Evolutionary conservation across 768 basidiomycete species (phyloP), one percentile per base, ranked within the genome.

Genomic region (Brasilioporus rufonigricans): DNA sequence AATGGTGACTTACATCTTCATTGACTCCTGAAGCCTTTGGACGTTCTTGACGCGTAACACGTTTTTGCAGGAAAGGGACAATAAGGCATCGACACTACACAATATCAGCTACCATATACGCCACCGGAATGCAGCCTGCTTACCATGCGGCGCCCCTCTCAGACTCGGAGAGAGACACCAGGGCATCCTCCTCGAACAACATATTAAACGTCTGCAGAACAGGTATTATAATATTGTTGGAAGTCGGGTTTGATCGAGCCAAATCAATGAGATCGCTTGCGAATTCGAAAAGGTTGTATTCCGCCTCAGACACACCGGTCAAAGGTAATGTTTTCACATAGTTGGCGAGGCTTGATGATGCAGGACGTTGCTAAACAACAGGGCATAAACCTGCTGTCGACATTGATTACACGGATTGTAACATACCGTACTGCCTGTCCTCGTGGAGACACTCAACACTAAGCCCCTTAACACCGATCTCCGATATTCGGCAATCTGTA

Each of bases 381-480:
- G 45, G 38, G 58, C 45, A 58, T 70, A 26, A 66, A 52, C 57
- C 32, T 33, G 48, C 50, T 24, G 49, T 52, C 46, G 48, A 48
- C 38, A 55, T 10, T 50, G 49, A 53, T 27, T 18, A n/a, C 50
- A 46, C 26, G 46, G 44, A 60, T 33, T 48, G 19, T 10, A 44
- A 73, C 89, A 72, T 65, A 96, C 95, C 6, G 86, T 91, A 65
- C 87, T 89, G 56, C 90, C 85, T 10, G 92, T 92, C 71, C 84
- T 88, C 68, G 89, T 91, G 33, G 87, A 89, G 35, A 93, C 76
- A 65, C 91, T 94, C 51, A 90, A 75, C 13, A 94, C 77, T 8
- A 96, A 66, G 13, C 93, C 93, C 11, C 76, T 73, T 41, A 96
- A 75, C 47, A 96, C 65, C 26, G 76, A 66, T 50, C 71, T 71